These are phyloP conservation scores for Blakeslea trispora DNA, from an alignment of 371 early-diverging fungal species.

Conservation along the genomic window DNA sequence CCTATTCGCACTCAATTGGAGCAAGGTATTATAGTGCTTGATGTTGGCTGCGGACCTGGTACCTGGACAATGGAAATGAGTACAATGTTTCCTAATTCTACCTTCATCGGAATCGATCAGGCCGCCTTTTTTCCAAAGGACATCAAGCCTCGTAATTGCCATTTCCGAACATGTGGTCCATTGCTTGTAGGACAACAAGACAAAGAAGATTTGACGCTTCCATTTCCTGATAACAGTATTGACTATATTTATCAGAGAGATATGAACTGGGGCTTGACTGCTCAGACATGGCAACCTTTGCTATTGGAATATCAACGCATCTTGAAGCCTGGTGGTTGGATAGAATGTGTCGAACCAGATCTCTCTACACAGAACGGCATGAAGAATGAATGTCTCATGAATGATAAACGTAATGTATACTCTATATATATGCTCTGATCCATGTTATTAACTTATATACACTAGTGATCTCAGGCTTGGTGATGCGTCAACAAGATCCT, in stretches of 20 bases:
- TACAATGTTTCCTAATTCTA: conserved; percentile 40
- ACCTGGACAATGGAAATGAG: conserved; percentile 56
- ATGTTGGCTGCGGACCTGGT: conserved; percentile 50
- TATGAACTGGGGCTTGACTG: conserved; percentile 38
- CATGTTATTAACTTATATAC: background rate
- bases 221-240: conserved; percentile 50
- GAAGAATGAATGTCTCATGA: conserved; percentile 33
- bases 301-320: conserved; percentile 41
- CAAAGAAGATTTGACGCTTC: conserved; percentile 15
- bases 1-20: conserved; percentile 38
- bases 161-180: conserved; percentile 34
- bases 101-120: conserved; percentile 47
- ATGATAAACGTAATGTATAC: conserved; percentile 36
- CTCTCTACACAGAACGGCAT: conserved; percentile 44
- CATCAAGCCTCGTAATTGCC: conserved; percentile 51
- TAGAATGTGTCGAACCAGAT: conserved; percentile 47
- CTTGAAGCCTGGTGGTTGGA: conserved; percentile 51
- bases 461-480: conserved; percentile 38
- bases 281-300: conserved; percentile 37
- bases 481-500: conserved; percentile 50
- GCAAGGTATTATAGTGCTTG: conserved; percentile 42
- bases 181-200: conserved; percentile 17
- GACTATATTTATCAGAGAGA: conserved; percentile 51
- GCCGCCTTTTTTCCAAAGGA: conserved; percentile 32
- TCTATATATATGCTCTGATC: background rate